These are phyloP conservation scores for California macrophylla DNA, from an alignment of 441 rosid species.

Conservation along the genomic window DNA sequence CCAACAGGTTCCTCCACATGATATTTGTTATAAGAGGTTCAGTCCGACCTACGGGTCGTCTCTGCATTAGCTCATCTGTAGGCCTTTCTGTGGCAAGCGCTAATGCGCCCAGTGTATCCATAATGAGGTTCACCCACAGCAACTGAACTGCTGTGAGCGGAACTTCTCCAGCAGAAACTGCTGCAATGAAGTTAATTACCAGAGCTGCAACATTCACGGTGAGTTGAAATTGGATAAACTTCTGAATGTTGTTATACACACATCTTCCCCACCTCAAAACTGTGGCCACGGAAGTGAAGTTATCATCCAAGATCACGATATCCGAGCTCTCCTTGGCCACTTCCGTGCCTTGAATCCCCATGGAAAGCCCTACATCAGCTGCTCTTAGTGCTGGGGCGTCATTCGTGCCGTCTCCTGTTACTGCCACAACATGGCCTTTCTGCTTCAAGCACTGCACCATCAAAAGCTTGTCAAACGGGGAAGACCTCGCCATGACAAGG, in stretches of 20 bases:
- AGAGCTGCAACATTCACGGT: constrained; percentile 76
- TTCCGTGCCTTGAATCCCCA: constrained; percentile 82
- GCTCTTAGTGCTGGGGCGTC: constrained; percentile 79
- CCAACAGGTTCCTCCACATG: not conserved
- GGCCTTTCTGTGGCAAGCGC: constrained; percentile 80
- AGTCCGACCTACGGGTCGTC: constrained; percentile 53
- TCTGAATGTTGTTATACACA: constrained; percentile 53
- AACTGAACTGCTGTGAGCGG: constrained; percentile 73
- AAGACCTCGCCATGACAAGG: too few species aligned
- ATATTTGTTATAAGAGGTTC: not conserved
- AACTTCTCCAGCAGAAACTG: constrained; percentile 61
- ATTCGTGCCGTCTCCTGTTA: constrained; percentile 78
- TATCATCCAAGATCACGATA: constrained; percentile 62
- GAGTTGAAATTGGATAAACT: constrained; percentile 70
- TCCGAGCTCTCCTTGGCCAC: constrained; percentile 77
- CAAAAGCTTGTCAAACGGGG: constrained; percentile 60
- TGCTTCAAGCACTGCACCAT: constrained; percentile 68
- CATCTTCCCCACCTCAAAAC: constrained; percentile 63
- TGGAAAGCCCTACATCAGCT: constrained; percentile 69
- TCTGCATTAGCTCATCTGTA: constrained; percentile 53
- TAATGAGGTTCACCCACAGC: constrained; percentile 75
- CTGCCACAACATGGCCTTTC: constrained; percentile 73
- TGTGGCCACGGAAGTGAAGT: constrained; percentile 52
- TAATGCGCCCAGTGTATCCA: constrained; percentile 79
- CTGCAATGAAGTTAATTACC: constrained; percentile 63